phyloP scores from a whole-genome alignment of 2,329 filamentous ascomycete genomes.

The Microcera coccophila region DNA sequence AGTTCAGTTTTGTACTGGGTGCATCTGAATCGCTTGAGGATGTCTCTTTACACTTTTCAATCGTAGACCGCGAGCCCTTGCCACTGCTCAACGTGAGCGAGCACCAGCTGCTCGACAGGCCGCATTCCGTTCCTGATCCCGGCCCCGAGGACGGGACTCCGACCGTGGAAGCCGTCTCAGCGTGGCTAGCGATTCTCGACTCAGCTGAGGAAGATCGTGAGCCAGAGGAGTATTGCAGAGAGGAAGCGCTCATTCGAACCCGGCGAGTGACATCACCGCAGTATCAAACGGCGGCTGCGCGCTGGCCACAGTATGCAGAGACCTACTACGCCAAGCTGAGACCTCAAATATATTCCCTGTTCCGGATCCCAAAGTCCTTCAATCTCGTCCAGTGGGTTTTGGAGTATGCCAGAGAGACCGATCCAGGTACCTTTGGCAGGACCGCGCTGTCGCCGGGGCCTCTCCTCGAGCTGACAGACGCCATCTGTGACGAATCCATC shows the following conservation, averaged over 20 bases:
- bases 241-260: slow-evolving; percentile 19
- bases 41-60: slow-evolving; percentile 17
- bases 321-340: slow-evolving; percentile 27
- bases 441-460: slow-evolving; percentile 19
- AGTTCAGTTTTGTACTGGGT: slow-evolving; percentile 22
- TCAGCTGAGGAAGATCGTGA: slow-evolving; percentile 22
- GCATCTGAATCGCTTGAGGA: slow-evolving; percentile 24
- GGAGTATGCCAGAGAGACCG: slow-evolving; percentile 31
- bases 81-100: slow-evolving; percentile 11
- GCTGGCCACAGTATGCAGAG: slow-evolving; percentile 27
- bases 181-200: slow-evolving; percentile 21
- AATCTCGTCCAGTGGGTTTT: slow-evolving; percentile 37
- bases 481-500: slow-evolving; percentile 26
- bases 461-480: slow-evolving; percentile 29
- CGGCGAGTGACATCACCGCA: slow-evolving; percentile 21
- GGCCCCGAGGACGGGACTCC: not conserved
- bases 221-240: slow-evolving; percentile 26
- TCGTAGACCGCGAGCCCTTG: slow-evolving; percentile 16
- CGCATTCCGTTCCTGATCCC: slow-evolving; percentile 1
- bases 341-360: slow-evolving; percentile 27
- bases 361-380: slow-evolving; percentile 21
- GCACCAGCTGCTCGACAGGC: slow-evolving; percentile 2
- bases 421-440: slow-evolving; percentile 23
- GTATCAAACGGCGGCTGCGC: slow-evolving; percentile 25
- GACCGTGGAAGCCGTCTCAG: slow-evolving; percentile 13